These are phyloP conservation scores for Neltuma alba DNA, from an alignment of 306 rosid genomes.

Conservation along the genomic window DNA sequence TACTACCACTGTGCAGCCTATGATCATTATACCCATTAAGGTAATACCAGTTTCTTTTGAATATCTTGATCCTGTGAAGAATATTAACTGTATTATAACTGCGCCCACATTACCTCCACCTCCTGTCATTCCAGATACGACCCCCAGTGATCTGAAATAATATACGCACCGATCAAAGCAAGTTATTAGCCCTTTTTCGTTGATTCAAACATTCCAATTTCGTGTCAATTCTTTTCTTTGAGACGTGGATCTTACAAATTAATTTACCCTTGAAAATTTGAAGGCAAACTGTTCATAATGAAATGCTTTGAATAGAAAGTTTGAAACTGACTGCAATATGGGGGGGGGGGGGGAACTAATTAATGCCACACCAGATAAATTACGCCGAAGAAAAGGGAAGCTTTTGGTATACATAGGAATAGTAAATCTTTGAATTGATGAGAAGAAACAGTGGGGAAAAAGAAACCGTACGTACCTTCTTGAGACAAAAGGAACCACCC, in stretches of 20 bases:
- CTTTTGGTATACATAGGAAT: not conserved
- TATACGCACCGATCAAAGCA: not conserved
- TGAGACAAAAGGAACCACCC: constrained; percentile 93
- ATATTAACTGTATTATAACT: constrained; percentile 75
- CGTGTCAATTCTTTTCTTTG: too few relatives aligned
- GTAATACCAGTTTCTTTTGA: constrained; percentile 85
- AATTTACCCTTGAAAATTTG: too few relatives aligned
- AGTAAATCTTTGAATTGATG: not conserved
- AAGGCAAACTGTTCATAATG: too few relatives aligned
- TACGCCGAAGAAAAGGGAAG: too few relatives aligned
- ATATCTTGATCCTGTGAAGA: constrained; percentile 81
- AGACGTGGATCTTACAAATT: not conserved
- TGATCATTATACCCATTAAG: constrained; percentile 85
- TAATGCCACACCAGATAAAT: too few relatives aligned
- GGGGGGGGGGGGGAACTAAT: too few relatives aligned
- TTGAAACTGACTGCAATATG: too few relatives aligned
- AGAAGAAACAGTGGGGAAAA: not conserved
- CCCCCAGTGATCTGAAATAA: constrained; percentile 76
- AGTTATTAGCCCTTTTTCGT: too few relatives aligned
- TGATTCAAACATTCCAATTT: too few relatives aligned
- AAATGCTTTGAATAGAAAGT: too few relatives aligned
- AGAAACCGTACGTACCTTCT: constrained; percentile 61
- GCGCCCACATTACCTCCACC: constrained; percentile 97
- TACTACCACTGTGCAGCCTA: constrained; percentile 76
- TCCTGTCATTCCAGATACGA: constrained; percentile 92